A percentile compares a stretch with the other conserved stretches of the same genome.
phyloP scores from a whole-genome alignment of 345 rosid genomes.

The Lumnitzera racemosa region DNA sequence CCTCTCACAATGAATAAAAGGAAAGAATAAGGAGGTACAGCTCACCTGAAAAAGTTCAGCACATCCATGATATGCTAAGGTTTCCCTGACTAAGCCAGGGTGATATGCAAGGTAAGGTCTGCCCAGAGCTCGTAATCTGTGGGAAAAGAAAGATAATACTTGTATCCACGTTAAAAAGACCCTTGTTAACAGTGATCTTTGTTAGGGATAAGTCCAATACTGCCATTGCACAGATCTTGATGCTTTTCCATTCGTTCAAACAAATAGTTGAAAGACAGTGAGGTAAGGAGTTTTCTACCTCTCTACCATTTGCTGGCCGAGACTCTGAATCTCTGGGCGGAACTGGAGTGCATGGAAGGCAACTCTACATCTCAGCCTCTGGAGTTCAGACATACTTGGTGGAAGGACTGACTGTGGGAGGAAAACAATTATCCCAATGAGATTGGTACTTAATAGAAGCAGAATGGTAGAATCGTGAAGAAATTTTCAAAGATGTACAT shows the following conservation, averaged over 20 bases:
- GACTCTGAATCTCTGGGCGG: conserved; percentile 70
- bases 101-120: conserved; percentile 83
- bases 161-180: neutral
- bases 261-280: conserved; percentile 1
- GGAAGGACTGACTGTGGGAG: conserved; percentile 74
- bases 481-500: neutral
- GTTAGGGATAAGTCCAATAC: neutral
- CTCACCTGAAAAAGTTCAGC: conserved; percentile 93
- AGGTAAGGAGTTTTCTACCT: conserved; percentile 36
- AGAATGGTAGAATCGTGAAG: neutral
- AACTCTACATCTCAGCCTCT: conserved; percentile 95
- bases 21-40: too few relatives aligned
- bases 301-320: conserved; percentile 75
- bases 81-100: conserved; percentile 80
- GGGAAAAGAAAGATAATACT: too few relatives aligned
- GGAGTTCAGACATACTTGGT: conserved; percentile 67
- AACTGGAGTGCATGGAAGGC: conserved; percentile 95
- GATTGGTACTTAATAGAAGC: too few relatives aligned
- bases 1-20: too few relatives aligned
- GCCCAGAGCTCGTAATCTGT: conserved; percentile 70
- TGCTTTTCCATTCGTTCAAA: neutral
- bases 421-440: conserved; percentile 5
- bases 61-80: conserved; percentile 96
- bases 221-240: neutral
- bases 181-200: too few relatives aligned